Evolutionary conservation across 1,139 yeast genomes (phyloP).

Genomic region (Zhuliangozyma parablackwelliae): DNA sequence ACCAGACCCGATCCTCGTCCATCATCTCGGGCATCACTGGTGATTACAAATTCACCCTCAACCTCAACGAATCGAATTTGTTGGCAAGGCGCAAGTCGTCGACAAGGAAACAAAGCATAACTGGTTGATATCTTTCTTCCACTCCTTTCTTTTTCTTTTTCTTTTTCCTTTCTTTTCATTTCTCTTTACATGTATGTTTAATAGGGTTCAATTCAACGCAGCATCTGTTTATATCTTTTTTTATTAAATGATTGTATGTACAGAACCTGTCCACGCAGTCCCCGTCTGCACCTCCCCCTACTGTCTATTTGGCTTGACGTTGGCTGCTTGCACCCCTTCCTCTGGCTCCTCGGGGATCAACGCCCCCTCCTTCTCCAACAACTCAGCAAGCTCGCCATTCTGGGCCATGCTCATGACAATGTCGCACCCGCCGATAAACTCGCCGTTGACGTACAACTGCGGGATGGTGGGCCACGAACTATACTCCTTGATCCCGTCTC

Average conservation of each 20-base stretch:
- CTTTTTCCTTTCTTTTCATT: no score
- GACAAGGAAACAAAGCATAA: not conserved
- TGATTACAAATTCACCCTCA: slow-evolving; percentile 41
- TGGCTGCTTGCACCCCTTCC: slow-evolving; percentile 24
- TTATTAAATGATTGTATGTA: no score
- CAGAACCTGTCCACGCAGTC: no score
- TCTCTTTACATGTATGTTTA: no score
- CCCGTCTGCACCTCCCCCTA: no score
- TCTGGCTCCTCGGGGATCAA: slow-evolving; percentile 71
- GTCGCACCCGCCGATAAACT: slow-evolving; percentile 97
- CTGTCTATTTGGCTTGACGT: slow-evolving; percentile 30
- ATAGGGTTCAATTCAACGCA: no score
- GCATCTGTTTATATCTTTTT: no score
- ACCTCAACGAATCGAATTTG: slow-evolving; percentile 40
- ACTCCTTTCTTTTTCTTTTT: not conserved
- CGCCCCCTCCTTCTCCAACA: slow-evolving; percentile 75
- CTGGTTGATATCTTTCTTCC: not conserved
- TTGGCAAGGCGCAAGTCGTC: slow-evolving; percentile 35
- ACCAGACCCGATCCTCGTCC: slow-evolving; percentile 42
- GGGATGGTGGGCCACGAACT: slow-evolving; percentile 95
- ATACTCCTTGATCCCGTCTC: slow-evolving; percentile 91
- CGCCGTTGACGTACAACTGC: slow-evolving; percentile 66
- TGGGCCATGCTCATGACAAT: slow-evolving; percentile 90
- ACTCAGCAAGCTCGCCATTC: slow-evolving; percentile 80
- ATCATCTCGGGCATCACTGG: slow-evolving; percentile 38